Conservation (phyloP, 1,139 yeast species). For the Wickerhamomyces sp. region DNA sequence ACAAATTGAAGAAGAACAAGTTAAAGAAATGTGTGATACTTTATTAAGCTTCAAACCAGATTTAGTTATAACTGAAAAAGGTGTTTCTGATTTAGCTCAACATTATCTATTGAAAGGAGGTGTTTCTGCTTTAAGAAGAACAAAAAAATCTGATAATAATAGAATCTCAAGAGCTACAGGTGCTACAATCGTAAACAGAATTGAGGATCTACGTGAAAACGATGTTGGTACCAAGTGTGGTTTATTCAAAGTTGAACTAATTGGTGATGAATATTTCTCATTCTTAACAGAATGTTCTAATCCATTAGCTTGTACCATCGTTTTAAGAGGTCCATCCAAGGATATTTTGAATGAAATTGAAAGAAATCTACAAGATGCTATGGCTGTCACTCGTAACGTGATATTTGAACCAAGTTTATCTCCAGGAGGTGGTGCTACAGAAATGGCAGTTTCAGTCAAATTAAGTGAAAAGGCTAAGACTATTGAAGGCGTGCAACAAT, state of each 20-base stretch:
- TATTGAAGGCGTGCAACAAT: slow-evolving; percentile 93
- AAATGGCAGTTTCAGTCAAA: slow-evolving; percentile 93
- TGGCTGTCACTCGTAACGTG: slow-evolving; percentile 96
- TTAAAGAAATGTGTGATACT: slow-evolving; percentile 79
- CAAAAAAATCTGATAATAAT: slow-evolving; percentile 92
- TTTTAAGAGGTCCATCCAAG: slow-evolving; percentile 94
- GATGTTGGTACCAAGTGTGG: slow-evolving; percentile 92
- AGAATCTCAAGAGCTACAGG: slow-evolving; percentile 97
- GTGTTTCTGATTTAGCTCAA: slow-evolving; percentile 97
- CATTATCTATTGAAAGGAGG: slow-evolving; percentile 93
- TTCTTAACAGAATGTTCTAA: slow-evolving; percentile 74
- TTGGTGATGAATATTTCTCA: slow-evolving; percentile 96
- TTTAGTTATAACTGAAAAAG: slow-evolving; percentile 95
- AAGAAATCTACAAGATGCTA: slow-evolving; percentile 95
- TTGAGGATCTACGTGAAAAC: slow-evolving; percentile 86
- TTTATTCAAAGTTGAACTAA: slow-evolving; percentile 84
- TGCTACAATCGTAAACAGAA: slow-evolving; percentile 92
- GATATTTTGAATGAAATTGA: slow-evolving; percentile 95
- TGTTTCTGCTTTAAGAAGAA: slow-evolving; percentile 90
- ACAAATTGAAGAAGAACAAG: slow-evolving; percentile 98
- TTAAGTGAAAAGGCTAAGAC: slow-evolving; percentile 87
- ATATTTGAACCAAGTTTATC: slow-evolving; percentile 90
- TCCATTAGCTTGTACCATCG: slow-evolving; percentile 91
- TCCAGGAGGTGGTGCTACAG: slow-evolving; percentile 99
- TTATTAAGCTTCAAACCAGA: slow-evolving; percentile 86